These are phyloP conservation scores for Mrakia frigida DNA, from an alignment of 768 basidiomycete species.

Conservation along the genomic window DNA sequence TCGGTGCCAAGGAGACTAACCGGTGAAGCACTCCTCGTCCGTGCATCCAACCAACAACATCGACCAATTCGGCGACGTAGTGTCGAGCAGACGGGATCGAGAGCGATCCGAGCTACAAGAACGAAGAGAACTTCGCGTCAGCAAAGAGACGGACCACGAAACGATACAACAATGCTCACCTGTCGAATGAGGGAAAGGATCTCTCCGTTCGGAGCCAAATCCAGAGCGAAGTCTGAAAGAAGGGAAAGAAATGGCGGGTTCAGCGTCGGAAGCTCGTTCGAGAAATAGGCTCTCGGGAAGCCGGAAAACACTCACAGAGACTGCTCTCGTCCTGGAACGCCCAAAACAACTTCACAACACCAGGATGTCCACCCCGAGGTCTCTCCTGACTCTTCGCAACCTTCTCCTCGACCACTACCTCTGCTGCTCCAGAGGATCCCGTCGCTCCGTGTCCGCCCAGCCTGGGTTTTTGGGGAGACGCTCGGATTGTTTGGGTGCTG, in stretches of 20 bases:
- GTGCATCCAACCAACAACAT: slow-evolving; percentile 87
- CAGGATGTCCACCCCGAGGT: slow-evolving; percentile 57
- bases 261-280: not conserved
- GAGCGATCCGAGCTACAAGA: slow-evolving; percentile 66
- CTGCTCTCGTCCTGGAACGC: slow-evolving; percentile 80
- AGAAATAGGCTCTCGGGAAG: not conserved
- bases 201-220: slow-evolving; percentile 33
- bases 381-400: slow-evolving; percentile 25
- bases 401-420: not conserved
- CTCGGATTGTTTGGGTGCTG: slow-evolving; percentile 24
- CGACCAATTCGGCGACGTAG: slow-evolving; percentile 84
- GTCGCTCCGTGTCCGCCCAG: not conserved
- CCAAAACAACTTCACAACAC: slow-evolving; percentile 72
- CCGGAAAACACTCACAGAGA: slow-evolving; percentile 60
- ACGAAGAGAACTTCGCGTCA: slow-evolving; percentile 7
- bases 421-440: not conserved
- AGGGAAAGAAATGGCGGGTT: not conserved
- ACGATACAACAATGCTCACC: slow-evolving; percentile 1
- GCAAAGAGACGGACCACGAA: too few species aligned
- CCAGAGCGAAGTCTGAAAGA: slow-evolving; percentile 34
- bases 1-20: not conserved
- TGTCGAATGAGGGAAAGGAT: slow-evolving; percentile 18
- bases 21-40: slow-evolving; percentile 83
- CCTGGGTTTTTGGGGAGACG: not conserved
- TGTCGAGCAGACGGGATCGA: slow-evolving; percentile 68